Evolutionary conservation across 2,329 filamentous ascomycete genomes (phyloP), one percentile per base, ranked within the genome.

Genomic region (Ophiostoma himal-ulmi): DNA sequence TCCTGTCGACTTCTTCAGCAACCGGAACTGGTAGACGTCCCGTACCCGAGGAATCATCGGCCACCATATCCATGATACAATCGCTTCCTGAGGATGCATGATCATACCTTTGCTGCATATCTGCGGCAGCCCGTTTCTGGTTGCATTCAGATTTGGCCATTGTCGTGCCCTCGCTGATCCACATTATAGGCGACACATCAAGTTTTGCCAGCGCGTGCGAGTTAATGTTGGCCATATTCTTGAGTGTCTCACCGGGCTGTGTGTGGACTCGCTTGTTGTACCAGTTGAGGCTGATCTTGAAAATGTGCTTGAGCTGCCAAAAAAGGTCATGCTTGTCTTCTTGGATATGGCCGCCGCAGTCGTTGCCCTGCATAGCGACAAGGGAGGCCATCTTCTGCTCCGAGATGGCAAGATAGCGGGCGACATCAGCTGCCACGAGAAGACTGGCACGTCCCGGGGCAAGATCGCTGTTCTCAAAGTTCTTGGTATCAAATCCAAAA

Each of bases 241-340:
- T 67, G 36, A 30, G 44, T 13, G 11, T 14, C 37, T 17, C 17
- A 22, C 67, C 11, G 22, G 36, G 11, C n/a, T 66, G 37, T 36
- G 62, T 39, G 7, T 30, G 22, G 41, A 74, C 64, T 39, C 71
- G 64, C 41, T 41, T 34, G 20, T 70, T 67, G 65, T 71, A 73
- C 73, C 73, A 74, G 26, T 14, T 48, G 14, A 69, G 30, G 48
- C 71, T 66, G 54, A 72, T 54, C 4, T 37, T 60, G 68, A 72
- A 73, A 37, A 75, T 67, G 37, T 72, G 48, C 10, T 48, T 57
- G 67, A 75, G 48, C 70, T 75, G 72, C 70, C 71, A 73, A 52
- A 74, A 75, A 17, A 70, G 62, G 34, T 73, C 69, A 26, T 72
- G 60, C 14, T 65, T 71, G 36, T 71, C 68, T 6, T 71, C 44